Percentiles rank a stretch among this genome's conserved stretches.
phyloP scores from a whole-genome alignment of 2,329 filamentous ascomycete species.

The Diaporthe sp. region DNA sequence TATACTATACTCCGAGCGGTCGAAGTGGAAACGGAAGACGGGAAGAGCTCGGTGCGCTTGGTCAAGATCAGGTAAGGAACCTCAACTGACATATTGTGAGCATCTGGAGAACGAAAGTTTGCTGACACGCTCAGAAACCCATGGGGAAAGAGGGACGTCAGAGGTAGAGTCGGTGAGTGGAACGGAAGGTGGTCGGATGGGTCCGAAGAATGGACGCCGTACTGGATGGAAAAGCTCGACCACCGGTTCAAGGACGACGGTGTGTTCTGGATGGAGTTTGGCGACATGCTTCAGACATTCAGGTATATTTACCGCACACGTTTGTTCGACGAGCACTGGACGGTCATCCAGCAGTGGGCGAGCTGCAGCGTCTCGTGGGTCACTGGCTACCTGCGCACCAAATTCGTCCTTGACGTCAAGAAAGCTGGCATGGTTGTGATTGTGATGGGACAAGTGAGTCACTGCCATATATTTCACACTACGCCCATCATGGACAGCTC shows the following conservation, averaged over 20 bases:
- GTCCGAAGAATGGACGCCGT: slow-evolving; percentile 79
- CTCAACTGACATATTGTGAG: background rate
- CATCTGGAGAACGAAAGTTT: background rate
- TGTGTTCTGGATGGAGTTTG: slow-evolving; percentile 61
- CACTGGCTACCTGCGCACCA: slow-evolving; percentile 59
- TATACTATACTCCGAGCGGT: slow-evolving; percentile 65
- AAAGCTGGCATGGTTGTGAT: slow-evolving; percentile 58
- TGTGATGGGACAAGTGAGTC: slow-evolving; percentile 55
- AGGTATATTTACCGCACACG: slow-evolving; percentile 60
- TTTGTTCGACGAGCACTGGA: slow-evolving; percentile 61
- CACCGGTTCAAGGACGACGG: slow-evolving; percentile 80
- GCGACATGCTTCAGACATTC: slow-evolving; percentile 61
- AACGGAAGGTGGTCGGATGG: slow-evolving; percentile 81
- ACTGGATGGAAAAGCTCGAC: slow-evolving; percentile 76
- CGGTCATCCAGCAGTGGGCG: slow-evolving; percentile 60
- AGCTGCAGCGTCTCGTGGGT: slow-evolving; percentile 59
- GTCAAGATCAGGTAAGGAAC: slow-evolving; percentile 58
- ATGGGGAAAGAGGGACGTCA: slow-evolving; percentile 70
- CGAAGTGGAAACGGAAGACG: slow-evolving; percentile 59
- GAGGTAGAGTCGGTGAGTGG: slow-evolving; percentile 69
- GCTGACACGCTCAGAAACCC: slow-evolving; percentile 67
- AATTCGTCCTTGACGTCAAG: slow-evolving; percentile 58
- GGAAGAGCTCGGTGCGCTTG: slow-evolving; percentile 52
- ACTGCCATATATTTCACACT: background rate
- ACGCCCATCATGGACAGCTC: too few species aligned